Percentiles rank a stretch among this genome's conserved stretches.
phyloP scores from a whole-genome alignment of 257 asterid species.

The Schizonepeta tenuifolia region DNA sequence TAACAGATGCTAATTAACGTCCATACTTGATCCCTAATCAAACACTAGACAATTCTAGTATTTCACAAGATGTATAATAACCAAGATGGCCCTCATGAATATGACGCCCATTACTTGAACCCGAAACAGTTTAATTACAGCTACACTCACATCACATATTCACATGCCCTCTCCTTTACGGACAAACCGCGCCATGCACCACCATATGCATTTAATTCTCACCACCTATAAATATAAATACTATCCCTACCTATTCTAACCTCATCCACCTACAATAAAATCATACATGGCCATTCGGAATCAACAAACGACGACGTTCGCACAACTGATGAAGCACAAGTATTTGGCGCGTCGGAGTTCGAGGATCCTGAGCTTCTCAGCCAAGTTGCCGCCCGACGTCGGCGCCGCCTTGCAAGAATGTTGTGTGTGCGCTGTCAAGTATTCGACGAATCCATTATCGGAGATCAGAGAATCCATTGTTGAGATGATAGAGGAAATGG shows the following conservation, averaged over 20 bases:
- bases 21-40: too few species aligned
- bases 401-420: slow-evolving; percentile 40
- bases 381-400: slow-evolving; percentile 59
- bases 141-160: too few species aligned
- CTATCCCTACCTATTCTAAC: too few species aligned
- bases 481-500: slow-evolving; percentile 55
- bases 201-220: slow-evolving; percentile 5
- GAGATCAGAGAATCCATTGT: slow-evolving; percentile 58
- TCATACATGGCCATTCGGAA: slow-evolving; percentile 36
- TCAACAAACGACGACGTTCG: slow-evolving; percentile 19
- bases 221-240: background rate
- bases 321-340: slow-evolving; percentile 24
- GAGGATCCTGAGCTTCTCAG: slow-evolving; percentile 59
- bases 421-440: slow-evolving; percentile 65
- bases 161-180: slow-evolving; percentile 30
- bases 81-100: slow-evolving; percentile 42
- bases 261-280: too few species aligned
- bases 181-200: slow-evolving; percentile 31
- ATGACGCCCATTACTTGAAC: slow-evolving; percentile 30
- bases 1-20: too few species aligned
- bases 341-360: slow-evolving; percentile 33
- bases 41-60: too few species aligned
- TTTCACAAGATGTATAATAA: background rate
- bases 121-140: background rate
- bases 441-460: slow-evolving; percentile 50